Percentiles rank a stretch among this genome's conserved stretches.
Evolutionary conservation across 169 alveolate species (phyloP).

Genomic region (Plasmodium cynomolgi): DNA sequence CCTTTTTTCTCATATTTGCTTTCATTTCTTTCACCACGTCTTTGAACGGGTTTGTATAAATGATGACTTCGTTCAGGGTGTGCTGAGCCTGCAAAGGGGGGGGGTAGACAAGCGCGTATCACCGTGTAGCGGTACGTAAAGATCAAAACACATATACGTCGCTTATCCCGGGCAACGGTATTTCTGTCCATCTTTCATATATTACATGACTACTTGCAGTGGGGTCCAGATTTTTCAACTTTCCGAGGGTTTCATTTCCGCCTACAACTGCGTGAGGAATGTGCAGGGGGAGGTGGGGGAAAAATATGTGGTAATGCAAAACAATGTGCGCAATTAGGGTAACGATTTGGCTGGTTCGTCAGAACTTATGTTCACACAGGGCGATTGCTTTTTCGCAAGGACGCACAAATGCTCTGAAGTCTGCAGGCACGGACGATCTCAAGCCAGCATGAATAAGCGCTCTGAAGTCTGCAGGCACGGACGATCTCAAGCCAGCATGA

Average conservation of each 20-base stretch:
- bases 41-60: slow-evolving; percentile 70
- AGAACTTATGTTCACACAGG: neutral
- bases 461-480: too few species aligned
- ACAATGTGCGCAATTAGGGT: neutral
- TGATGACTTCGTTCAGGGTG: slow-evolving; percentile 39
- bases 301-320: neutral
- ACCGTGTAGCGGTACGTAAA: neutral
- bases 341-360: neutral
- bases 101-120: neutral
- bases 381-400: neutral
- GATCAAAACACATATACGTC: neutral
- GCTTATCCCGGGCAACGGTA: neutral
- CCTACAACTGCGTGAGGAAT: slow-evolving; percentile 38
- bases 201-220: slow-evolving; percentile 16
- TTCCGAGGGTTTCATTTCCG: slow-evolving; percentile 57
- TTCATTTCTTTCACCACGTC: slow-evolving; percentile 67
- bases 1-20: slow-evolving; percentile 26
- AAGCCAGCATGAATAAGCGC: too few species aligned
- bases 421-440: too few species aligned
- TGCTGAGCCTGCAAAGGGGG: neutral
- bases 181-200: neutral
- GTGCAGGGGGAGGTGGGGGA: neutral
- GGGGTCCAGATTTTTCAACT: slow-evolving; percentile 53
- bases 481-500: too few species aligned
- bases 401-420: neutral